phyloP scores from a whole-genome alignment of 345 rosid species.

The Xanthoceras sorbifolium region DNA sequence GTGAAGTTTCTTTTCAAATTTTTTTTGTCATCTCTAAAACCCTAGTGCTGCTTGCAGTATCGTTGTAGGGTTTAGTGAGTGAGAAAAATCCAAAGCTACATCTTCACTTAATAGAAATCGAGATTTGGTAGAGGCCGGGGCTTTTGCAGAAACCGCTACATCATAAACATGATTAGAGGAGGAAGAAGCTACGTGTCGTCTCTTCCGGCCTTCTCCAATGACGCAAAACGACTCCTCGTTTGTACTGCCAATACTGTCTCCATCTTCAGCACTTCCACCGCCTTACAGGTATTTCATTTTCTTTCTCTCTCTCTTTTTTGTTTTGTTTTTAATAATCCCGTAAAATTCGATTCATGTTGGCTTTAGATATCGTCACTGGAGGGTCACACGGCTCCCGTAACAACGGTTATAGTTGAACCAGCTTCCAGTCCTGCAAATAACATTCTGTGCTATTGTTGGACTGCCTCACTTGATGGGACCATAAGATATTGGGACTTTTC shows the following conservation, averaged over 20 bases:
- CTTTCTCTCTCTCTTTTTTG: background rate
- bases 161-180: constrained; percentile 63
- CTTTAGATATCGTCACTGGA: constrained; percentile 67
- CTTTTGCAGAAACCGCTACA: background rate
- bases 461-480: constrained; percentile 89
- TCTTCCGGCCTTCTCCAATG: constrained; percentile 91
- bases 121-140: no score
- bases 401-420: constrained; percentile 73
- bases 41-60: background rate
- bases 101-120: no score
- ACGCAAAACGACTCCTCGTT: constrained; percentile 76
- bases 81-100: background rate
- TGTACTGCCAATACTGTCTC: constrained; percentile 77
- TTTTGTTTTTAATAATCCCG: no score
- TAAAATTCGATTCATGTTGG: no score
- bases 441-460: constrained; percentile 80
- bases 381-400: constrained; percentile 76
- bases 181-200: constrained; percentile 75
- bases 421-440: constrained; percentile 53
- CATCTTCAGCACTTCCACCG: constrained; percentile 83
- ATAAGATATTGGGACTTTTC: constrained; percentile 91
- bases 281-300: constrained; percentile 53
- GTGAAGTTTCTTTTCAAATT: background rate
- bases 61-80: background rate
- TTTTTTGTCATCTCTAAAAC: background rate